Conservation (phyloP, 177 flowering plant species). For the Vitis hybrid region DNA sequence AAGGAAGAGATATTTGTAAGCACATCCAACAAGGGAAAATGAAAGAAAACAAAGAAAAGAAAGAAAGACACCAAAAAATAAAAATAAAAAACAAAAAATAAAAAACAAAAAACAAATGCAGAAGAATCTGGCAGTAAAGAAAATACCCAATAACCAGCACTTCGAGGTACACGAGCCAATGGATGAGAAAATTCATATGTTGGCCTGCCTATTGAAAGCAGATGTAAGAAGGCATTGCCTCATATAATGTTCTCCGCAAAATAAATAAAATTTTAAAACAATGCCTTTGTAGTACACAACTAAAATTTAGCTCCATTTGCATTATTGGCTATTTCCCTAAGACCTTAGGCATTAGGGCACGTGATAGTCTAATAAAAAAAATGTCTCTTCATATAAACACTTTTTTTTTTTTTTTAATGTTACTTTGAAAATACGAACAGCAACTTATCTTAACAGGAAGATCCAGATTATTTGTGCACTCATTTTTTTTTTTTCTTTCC, state of each 20-base stretch:
- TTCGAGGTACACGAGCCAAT: slow-evolving; percentile 83
- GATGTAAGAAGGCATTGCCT: slow-evolving; percentile 39
- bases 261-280: background rate
- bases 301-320: background rate
- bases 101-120: too few relatives aligned
- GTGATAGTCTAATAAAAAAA: too few relatives aligned
- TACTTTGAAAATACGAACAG: too few relatives aligned
- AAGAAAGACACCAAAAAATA: background rate
- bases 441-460: too few relatives aligned
- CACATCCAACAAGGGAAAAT: background rate
- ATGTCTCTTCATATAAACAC: too few relatives aligned
- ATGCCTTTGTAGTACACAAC: background rate
- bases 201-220: slow-evolving; percentile 79
- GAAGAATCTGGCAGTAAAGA: background rate
- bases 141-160: slow-evolving; percentile 90
- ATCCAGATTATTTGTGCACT: too few relatives aligned
- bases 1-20: slow-evolving; percentile 2
- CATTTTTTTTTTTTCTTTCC: too few relatives aligned
- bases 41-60: background rate
- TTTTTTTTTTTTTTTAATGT: too few relatives aligned
- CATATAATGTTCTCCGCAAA: background rate
- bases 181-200: slow-evolving; percentile 95
- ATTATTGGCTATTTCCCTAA: background rate
- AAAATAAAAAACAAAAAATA: too few relatives aligned
- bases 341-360: too few relatives aligned